These are phyloP conservation scores for Neopestalotiopsis sp. DNA, from an alignment of 2,329 filamentous ascomycete species.

Conservation along the genomic window DNA sequence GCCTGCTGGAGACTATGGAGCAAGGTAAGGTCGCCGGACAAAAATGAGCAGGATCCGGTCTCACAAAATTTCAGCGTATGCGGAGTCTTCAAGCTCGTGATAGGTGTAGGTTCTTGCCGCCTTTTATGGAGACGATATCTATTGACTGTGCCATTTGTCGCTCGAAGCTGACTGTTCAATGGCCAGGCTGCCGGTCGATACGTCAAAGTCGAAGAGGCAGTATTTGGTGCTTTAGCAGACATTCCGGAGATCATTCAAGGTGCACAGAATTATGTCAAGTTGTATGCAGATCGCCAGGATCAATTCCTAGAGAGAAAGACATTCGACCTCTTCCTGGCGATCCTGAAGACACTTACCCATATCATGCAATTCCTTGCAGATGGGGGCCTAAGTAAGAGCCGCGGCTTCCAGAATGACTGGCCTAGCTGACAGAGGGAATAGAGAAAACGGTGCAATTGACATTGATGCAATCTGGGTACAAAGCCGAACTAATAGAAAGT, in stretches of 20 bases:
- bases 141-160: no score
- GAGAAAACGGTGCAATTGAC: not conserved
- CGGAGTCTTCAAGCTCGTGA: constrained; percentile 9
- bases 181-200: constrained; percentile 8
- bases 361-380: constrained; percentile 18
- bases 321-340: constrained; percentile 11
- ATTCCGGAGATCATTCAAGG: constrained; percentile 7
- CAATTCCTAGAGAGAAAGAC: not conserved
- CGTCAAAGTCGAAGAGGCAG: constrained; percentile 6
- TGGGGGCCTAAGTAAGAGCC: constrained; percentile 1
- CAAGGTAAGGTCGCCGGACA: not conserved
- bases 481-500: not conserved
- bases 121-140: not conserved
- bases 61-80: constrained; percentile 1
- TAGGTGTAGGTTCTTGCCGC: not conserved
- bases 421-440: not conserved
- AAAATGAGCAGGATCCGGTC: no score
- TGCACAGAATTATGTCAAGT: not conserved
- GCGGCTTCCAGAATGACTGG: no score
- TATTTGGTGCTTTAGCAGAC: not conserved
- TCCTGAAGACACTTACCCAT: constrained; percentile 5
- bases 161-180: not conserved
- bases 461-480: not conserved
- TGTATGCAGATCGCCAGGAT: not conserved
- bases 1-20: constrained; percentile 4